Conservation (phyloP, 2,329 filamentous ascomycete genomes). For the Aspergillus proliferans region DNA sequence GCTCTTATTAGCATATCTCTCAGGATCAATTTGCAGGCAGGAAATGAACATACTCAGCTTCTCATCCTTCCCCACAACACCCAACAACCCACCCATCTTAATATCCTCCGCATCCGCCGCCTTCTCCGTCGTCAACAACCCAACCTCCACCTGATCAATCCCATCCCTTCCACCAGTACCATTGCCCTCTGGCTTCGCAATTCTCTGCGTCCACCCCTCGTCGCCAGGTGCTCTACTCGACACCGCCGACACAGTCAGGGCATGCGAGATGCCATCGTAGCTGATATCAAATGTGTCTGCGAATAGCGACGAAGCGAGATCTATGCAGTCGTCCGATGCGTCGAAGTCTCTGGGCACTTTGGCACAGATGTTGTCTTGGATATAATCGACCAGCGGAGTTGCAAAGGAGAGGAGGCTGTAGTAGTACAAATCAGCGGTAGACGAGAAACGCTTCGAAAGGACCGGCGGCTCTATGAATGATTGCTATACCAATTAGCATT, state of each 20-base stretch:
- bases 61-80: conserved; percentile 68
- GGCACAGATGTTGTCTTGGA: conserved; percentile 49
- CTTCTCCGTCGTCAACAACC: conserved; percentile 63
- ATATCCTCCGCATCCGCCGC: conserved; percentile 62
- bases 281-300: conserved; percentile 68
- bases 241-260: conserved; percentile 58
- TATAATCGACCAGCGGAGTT: conserved; percentile 48
- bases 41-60: conserved; percentile 50
- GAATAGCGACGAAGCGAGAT: conserved; percentile 40
- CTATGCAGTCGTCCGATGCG: conserved; percentile 5
- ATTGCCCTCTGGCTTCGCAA: conserved; percentile 19
- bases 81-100: conserved; percentile 70
- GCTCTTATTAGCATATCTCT: conserved; percentile 5
- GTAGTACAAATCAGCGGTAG: conserved; percentile 62
- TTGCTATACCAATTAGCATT: conserved; percentile 30
- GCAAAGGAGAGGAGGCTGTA: conserved; percentile 59
- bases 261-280: conserved; percentile 62
- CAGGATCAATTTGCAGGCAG: not conserved
- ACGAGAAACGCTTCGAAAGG: conserved; percentile 54
- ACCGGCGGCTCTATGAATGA: conserved; percentile 58
- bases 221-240: conserved; percentile 44
- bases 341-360: conserved; percentile 46
- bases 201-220: conserved; percentile 43
- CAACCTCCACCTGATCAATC: conserved; percentile 65
- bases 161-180: conserved; percentile 6